Conservation (phyloP, 192 early-diverging fungal genomes). For the Coemansia erecta region DNA sequence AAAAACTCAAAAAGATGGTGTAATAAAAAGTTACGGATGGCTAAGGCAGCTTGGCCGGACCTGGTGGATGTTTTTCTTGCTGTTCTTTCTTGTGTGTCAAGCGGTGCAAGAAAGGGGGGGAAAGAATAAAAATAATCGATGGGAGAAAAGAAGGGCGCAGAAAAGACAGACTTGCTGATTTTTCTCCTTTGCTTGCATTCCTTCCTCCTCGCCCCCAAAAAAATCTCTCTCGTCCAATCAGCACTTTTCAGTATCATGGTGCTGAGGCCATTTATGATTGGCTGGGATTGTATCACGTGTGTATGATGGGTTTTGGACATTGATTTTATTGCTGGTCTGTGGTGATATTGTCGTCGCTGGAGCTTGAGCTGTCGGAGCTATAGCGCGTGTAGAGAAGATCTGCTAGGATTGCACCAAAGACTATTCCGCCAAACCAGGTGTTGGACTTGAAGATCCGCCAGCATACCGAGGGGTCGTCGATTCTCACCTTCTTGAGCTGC, state of each 20-base stretch:
- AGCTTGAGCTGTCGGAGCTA: not conserved
- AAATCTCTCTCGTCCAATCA: too few species aligned
- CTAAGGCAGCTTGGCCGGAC: not conserved
- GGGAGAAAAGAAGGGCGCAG: constrained; percentile 1
- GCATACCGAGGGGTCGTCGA: constrained; percentile 63
- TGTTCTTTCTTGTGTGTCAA: constrained; percentile 3
- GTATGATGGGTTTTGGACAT: too few species aligned
- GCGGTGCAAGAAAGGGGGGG: not conserved
- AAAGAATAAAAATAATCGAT: constrained; percentile 1
- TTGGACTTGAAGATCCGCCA: constrained; percentile 79
- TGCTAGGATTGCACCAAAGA: constrained; percentile 68
- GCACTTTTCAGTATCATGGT: too few species aligned
- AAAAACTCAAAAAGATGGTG: not conserved
- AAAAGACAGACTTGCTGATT: constrained; percentile 1
- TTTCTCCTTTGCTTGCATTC: too few species aligned
- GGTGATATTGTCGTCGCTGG: not conserved
- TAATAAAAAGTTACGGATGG: not conserved
- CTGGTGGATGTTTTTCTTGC: not conserved
- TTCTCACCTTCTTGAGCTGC: constrained; percentile 74
- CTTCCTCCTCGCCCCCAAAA: too few species aligned
- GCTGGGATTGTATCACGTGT: too few species aligned
- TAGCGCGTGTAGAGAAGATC: constrained; percentile 55
- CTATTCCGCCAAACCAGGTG: constrained; percentile 73
- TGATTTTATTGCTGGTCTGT: too few species aligned
- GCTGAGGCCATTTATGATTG: too few species aligned